Percentiles rank a stretch among this genome's conserved stretches.
These are phyloP conservation scores for Backusella circina DNA, from an alignment of 192 early-diverging fungal genomes.

Conservation along the genomic window DNA sequence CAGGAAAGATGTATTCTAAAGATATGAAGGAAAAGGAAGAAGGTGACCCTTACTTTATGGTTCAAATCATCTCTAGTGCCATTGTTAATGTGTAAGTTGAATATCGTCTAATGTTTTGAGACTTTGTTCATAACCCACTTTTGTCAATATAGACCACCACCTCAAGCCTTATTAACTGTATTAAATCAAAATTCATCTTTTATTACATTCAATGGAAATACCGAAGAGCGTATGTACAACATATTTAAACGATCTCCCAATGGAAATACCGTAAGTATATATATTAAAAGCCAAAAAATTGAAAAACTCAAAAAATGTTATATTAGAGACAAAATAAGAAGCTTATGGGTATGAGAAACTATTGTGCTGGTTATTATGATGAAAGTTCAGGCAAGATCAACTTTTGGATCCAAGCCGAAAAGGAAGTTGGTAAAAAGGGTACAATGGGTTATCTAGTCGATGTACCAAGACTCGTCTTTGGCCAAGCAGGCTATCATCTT, in stretches of 20 bases:
- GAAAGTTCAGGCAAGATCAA: constrained; percentile 24
- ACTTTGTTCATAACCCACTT: not conserved
- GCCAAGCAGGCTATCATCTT: constrained; percentile 19
- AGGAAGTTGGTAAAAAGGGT: constrained; percentile 28
- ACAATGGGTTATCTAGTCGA: constrained; percentile 36
- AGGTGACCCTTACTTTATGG: constrained; percentile 69
- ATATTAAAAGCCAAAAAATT: not conserved
- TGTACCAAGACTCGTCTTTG: constrained; percentile 34
- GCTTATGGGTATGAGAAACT: constrained; percentile 35
- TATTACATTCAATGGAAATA: constrained; percentile 53
- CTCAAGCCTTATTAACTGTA: constrained; percentile 60
- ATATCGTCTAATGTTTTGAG: not conserved
- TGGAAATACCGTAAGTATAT: constrained; percentile 39
- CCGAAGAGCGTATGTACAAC: constrained; percentile 71
- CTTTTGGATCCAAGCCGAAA: constrained; percentile 36
- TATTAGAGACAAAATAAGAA: constrained; percentile 30
- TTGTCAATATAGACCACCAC: constrained; percentile 51
- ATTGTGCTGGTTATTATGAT: constrained; percentile 30
- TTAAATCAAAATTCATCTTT: constrained; percentile 60
- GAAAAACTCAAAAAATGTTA: not conserved
- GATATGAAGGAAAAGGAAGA: constrained; percentile 49
- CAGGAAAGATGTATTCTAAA: constrained; percentile 56
- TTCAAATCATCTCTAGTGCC: constrained; percentile 76
- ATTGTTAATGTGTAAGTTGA: constrained; percentile 63
- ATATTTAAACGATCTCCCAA: constrained; percentile 69